A percentile compares a stretch with the other conserved stretches of the same genome.
phyloP scores from a whole-genome alignment of 2,329 filamentous ascomycete species.

The Rasamsonia emersonii region DNA sequence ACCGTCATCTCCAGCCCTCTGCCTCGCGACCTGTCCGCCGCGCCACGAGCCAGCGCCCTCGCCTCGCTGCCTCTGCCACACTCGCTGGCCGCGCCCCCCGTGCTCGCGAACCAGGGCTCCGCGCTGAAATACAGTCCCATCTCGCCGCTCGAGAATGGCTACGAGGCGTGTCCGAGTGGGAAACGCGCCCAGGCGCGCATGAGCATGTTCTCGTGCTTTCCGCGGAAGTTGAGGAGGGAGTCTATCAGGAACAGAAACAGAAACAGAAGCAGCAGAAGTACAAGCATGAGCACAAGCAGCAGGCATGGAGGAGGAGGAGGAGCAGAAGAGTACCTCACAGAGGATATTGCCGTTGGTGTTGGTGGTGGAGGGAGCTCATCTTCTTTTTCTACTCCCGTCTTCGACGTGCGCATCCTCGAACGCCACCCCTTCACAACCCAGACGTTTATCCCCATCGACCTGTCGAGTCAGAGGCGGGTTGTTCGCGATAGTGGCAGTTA shows the following conservation, averaged over 20 bases:
- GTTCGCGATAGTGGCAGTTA: slow-evolving; percentile 4
- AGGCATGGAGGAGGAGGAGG: slow-evolving; percentile 3
- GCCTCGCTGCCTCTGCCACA: slow-evolving; percentile 31
- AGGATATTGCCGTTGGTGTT: slow-evolving; percentile 8
- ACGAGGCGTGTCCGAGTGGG: slow-evolving; percentile 41
- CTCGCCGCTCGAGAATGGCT: slow-evolving; percentile 63
- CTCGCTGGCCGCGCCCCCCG: slow-evolving; percentile 40
- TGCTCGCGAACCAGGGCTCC: slow-evolving; percentile 73
- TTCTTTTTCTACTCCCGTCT: slow-evolving; percentile 37
- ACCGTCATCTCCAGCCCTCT: slow-evolving; percentile 69
- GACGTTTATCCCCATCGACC: slow-evolving; percentile 73
- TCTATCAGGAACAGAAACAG: slow-evolving; percentile 1
- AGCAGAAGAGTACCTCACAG: slow-evolving; percentile 5
- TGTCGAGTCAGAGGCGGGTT: slow-evolving; percentile 25
- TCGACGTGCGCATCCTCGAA: slow-evolving; percentile 69
- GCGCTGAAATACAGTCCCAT: slow-evolving; percentile 81
- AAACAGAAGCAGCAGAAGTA: no score
- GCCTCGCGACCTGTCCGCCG: slow-evolving; percentile 42
- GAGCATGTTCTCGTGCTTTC: slow-evolving; percentile 84
- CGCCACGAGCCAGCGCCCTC: slow-evolving; percentile 30
- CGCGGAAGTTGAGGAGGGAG: slow-evolving; percentile 45
- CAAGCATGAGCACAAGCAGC: slow-evolving; percentile 8
- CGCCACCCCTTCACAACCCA: slow-evolving; percentile 91
- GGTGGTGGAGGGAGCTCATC: no score
- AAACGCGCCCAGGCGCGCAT: slow-evolving; percentile 53